Evolutionary conservation across 2,329 filamentous ascomycete species (phyloP), one percentile per base, ranked within the genome.

Genomic region (Botrytis pseudocinerea): DNA sequence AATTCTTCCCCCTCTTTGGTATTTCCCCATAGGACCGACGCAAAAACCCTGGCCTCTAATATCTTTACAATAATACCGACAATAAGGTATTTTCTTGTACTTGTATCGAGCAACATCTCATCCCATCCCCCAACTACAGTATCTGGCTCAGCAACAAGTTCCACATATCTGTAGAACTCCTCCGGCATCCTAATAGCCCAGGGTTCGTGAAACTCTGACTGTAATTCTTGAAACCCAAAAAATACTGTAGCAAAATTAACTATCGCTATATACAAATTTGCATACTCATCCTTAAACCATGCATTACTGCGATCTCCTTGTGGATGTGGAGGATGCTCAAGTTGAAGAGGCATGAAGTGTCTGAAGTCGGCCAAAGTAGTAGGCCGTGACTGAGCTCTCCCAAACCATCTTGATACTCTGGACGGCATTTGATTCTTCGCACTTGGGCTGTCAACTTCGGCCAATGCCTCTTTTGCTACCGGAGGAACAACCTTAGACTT

Each of bases 11-110:
- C 70, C 54, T 75, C 57, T 51, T 76, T 48, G 20, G 64, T 75
- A 48, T 72, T 76, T 40, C 79, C 79, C 74, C 76, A 80, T 14
- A 80, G 62, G 62, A 74, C 64, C n/a, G 61, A 70, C 32, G 76
- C 75, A 75, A 80, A 80, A 12, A 80, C 72, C 48, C 76, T 76
- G 4, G 65, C 68, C 65, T 77, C 74, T 12, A 79, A 63, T 25
- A 79, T 74, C 63, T 48, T 72, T 54, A 75, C 70, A 12, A 80
- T 28, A 14, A 80, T 73, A 12, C 60, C 78, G 48, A 76, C 74
- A 22, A 80, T 63, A 20, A 80, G 72, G 72, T 69, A 79, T 60
- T 76, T 76, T 68, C 79, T 77, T 68, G 76, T 71, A 22, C 22
- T 46, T 28, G 66, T 73, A 71, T 77, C 64, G 60, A 60, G 71